These are phyloP conservation scores for Solanum lycopersicoides DNA, from an alignment of 257 asterid species.

Conservation along the genomic window DNA sequence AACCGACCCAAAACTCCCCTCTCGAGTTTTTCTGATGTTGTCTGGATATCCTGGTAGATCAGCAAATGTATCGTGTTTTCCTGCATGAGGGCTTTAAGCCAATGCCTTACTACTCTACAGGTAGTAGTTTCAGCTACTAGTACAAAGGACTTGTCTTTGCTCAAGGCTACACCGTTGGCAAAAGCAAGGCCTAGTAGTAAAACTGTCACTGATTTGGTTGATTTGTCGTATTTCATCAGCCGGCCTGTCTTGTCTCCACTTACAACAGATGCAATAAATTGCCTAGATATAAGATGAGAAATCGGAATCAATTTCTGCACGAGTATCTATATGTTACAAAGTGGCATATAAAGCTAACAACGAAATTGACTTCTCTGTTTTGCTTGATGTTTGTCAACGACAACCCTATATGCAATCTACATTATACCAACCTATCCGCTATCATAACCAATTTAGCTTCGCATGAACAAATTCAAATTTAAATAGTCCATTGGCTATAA, in stretches of 20 bases:
- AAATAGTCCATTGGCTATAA: neutral
- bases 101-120: conserved; percentile 18
- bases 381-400: neutral
- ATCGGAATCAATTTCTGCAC: neutral
- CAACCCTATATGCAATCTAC: neutral
- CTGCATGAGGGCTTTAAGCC: conserved; percentile 53
- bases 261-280: conserved; percentile 34
- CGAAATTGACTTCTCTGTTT: neutral
- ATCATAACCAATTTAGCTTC: neutral
- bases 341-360: neutral
- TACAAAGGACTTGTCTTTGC: conserved; percentile 6
- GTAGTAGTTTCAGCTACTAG: conserved; percentile 20
- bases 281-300: conserved; percentile 19
- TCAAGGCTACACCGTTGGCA: conserved; percentile 6
- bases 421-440: neutral
- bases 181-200: neutral
- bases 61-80: conserved; percentile 29
- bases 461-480: neutral
- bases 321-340: neutral
- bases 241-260: conserved; percentile 15
- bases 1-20: conserved; percentile 68
- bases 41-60: conserved; percentile 59
- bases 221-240: conserved; percentile 8
- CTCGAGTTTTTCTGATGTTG: conserved; percentile 49
- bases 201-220: neutral